Base-by-base conservation (phyloP, 208 protist genomes). In the Phytomonas francai region DNA sequence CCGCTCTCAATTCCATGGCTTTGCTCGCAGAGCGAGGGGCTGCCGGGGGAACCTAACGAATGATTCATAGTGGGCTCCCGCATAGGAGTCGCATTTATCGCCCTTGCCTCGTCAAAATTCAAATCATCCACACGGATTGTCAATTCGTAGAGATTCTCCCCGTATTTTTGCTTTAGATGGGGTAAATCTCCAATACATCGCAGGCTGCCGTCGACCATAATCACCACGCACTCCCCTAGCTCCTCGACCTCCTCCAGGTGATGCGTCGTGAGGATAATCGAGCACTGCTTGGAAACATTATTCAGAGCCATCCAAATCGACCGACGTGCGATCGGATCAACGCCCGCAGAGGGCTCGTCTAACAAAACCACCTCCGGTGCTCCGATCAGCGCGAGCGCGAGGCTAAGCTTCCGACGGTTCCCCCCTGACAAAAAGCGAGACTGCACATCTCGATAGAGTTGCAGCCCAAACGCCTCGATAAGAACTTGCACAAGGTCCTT, bases 181-280 rank as follows among this genome's bases (percentile, higher is more conserved):
- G 86, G 77, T 45, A 80, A 73, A 28, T 76, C 81, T 29, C 96
- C 96, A 27, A 98, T 65, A 70, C 90, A 96, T 14, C 78, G 78
- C 12, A 98, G 70, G n/a, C 64, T 68, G 59, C 96, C 95, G 63
- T 88, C 74, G 25, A 80, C 78, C 88, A 98, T 97, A 60, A 98
- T 98, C 45, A 76, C 90, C 2, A 97, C 76, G 59, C 87, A 78
- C 65, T 86, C 62, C 27, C 81, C 85, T 11, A 98, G 71, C 0
- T 88, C 89, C 70, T 97, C 91, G 42, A 87, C 84, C 75, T 98
- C 95, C 59, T 94, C 91, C 73, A 98, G 80, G 56, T 95, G 89
- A 64, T 98, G 95, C 11, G 94, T 97, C 28, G 93, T 97, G 32
- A 98, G 69, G 56, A 92, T 73, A 33, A 92, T 76, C 45, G 81